Evolutionary conservation across 2,329 filamentous ascomycete genomes (phyloP).

Genomic region (Aotearoamyces nothofagi): DNA sequence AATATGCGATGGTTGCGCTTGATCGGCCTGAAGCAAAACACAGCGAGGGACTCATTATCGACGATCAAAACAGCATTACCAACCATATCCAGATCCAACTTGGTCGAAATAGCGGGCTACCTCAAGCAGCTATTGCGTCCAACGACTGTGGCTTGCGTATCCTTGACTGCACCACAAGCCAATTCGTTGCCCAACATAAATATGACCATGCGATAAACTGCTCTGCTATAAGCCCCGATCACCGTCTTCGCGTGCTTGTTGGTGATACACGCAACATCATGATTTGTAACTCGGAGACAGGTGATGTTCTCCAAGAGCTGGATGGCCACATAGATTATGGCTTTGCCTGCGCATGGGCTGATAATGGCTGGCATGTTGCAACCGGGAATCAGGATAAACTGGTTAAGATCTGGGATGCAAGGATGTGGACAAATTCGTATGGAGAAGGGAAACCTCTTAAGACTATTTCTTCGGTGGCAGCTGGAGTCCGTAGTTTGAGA

Average conservation of each 20-base stretch:
- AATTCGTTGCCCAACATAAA: conserved; percentile 35
- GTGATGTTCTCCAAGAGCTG: conserved; percentile 39
- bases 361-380: conserved; percentile 60
- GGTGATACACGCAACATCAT: conserved; percentile 52
- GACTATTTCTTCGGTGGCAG: conserved; percentile 48
- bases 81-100: conserved; percentile 47
- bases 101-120: conserved; percentile 33
- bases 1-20: conserved; percentile 22
- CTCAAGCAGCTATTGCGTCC: conserved; percentile 43
- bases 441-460: conserved; percentile 31
- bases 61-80: conserved; percentile 43
- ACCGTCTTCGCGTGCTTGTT: conserved; percentile 56
- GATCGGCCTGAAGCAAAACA: conserved; percentile 16
- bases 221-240: conserved; percentile 55
- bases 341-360: conserved; percentile 69
- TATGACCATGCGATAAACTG: conserved; percentile 57
- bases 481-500: conserved; percentile 50
- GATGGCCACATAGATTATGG: conserved; percentile 53
- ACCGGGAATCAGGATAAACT: conserved; percentile 64
- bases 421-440: conserved; percentile 44
- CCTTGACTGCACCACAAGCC: conserved; percentile 42
- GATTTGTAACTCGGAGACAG: conserved; percentile 55
- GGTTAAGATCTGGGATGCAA: conserved; percentile 63
- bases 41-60: conserved; percentile 23
- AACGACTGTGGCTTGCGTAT: conserved; percentile 45